Percentiles rank a stretch among this genome's conserved stretches.
Evolutionary conservation across 139 green algal genomes (phyloP).

Genomic region (Diplosphaera chodatii): DNA sequence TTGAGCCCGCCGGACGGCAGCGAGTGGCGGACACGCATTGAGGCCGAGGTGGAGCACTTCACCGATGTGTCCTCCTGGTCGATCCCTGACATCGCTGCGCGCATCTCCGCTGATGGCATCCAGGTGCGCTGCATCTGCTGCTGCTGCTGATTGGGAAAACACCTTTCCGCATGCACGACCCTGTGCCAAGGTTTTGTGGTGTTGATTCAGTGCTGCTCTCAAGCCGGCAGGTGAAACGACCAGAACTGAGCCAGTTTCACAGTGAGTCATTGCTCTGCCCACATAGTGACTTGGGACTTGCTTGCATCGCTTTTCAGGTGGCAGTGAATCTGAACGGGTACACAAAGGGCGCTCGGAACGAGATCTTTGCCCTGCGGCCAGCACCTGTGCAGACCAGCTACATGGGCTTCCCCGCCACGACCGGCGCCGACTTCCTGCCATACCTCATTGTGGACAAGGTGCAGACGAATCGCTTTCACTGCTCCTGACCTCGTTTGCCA

Average conservation of each 20-base stretch:
- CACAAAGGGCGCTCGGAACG: conserved; percentile 89
- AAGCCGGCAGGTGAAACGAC: no score
- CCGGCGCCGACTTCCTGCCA: conserved; percentile 57
- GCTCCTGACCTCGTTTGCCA: no score
- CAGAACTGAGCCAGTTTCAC: no score
- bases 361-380: conserved; percentile 83
- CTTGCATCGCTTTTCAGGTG: background rate
- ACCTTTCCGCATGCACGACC: no score
- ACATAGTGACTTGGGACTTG: no score
- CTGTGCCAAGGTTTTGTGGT: no score
- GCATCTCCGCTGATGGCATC: conserved; percentile 62
- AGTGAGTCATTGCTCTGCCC: no score
- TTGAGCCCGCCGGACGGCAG: conserved; percentile 64
- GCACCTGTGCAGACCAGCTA: conserved; percentile 76
- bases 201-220: no score
- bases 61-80: conserved; percentile 58
- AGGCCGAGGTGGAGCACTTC: conserved; percentile 73
- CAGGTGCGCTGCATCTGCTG: conserved; percentile 23
- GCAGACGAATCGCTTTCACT: no score
- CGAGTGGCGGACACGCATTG: conserved; percentile 71
- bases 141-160: no score
- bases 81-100: conserved; percentile 44
- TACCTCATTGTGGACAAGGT: conserved; percentile 84
- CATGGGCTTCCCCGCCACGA: conserved; percentile 89
- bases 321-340: conserved; percentile 88